Conservation (phyloP, 2,329 filamentous ascomycete genomes). For the Cadophora sp. region DNA sequence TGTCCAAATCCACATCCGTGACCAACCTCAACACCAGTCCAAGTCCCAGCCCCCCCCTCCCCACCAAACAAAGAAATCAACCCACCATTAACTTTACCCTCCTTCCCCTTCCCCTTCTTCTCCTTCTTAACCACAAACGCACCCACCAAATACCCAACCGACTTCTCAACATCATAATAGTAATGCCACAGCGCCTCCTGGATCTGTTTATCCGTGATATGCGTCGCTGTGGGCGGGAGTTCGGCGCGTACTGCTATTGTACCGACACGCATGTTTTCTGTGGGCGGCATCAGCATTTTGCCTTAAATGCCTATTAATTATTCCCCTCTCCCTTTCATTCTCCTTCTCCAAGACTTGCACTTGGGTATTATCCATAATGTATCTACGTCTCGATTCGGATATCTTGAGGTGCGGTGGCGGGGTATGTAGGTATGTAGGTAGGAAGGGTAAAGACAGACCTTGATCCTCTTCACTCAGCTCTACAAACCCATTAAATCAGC, state of each 20-base stretch:
- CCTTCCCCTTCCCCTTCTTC: conserved; percentile 49
- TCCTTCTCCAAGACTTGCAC: neutral
- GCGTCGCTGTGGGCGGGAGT: conserved; percentile 62
- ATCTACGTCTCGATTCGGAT: neutral
- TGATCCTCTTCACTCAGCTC: conserved; percentile 46
- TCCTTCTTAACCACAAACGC: conserved; percentile 47
- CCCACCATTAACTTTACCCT: conserved; percentile 48
- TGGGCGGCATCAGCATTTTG: neutral
- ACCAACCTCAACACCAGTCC: neutral
- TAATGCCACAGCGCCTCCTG: conserved; percentile 95
- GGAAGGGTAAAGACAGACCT: conserved; percentile 35
- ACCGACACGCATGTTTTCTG: conserved; percentile 67
- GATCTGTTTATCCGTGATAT: conserved; percentile 73
- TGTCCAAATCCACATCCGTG: conserved; percentile 1
- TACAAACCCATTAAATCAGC: conserved; percentile 29
- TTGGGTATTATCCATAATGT: neutral
- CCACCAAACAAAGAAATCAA: conserved; percentile 31
- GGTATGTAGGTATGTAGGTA: conserved; percentile 7
- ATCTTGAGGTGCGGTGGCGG: conserved; percentile 5
- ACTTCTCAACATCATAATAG: conserved; percentile 90
- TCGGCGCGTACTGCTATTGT: conserved; percentile 70
- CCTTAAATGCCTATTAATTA: too few species aligned
- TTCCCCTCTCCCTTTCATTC: too few species aligned
- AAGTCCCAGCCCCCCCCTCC: neutral
- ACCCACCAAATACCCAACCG: conserved; percentile 79